Conservation (phyloP, 2,329 filamentous ascomycete species). For the Epichloe baconii region DNA sequence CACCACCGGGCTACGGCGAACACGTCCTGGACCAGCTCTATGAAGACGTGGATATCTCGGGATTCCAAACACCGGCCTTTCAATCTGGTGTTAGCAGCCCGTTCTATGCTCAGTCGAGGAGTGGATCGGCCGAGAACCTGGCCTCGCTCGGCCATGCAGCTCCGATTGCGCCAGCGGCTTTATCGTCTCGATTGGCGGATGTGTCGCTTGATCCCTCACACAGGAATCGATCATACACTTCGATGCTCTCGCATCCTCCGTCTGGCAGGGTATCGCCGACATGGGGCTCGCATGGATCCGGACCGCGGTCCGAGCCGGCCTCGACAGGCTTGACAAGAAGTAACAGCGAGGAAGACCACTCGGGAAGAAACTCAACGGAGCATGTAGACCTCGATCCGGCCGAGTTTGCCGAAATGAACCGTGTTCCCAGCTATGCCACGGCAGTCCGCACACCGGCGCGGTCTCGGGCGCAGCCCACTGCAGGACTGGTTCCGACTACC, state of each 20-base stretch:
- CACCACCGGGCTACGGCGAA: conserved; percentile 85
- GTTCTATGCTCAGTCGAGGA: conserved; percentile 56
- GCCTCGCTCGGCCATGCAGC: conserved; percentile 28
- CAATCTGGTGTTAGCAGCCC: conserved; percentile 72
- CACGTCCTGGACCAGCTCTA: conserved; percentile 86
- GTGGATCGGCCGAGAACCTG: conserved; percentile 73
- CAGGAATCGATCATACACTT: conserved; percentile 33
- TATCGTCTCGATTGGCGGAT: conserved; percentile 56
- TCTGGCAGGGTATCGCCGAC: conserved; percentile 32
- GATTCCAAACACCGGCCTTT: conserved; percentile 65
- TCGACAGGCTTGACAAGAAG: conserved; percentile 39
- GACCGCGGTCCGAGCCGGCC: conserved; percentile 27
- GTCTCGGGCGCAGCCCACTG: conserved; percentile 34
- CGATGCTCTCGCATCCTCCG: conserved; percentile 26
- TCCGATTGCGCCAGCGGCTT: conserved; percentile 33
- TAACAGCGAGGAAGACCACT: conserved; percentile 37
- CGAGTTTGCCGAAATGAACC: conserved; percentile 52
- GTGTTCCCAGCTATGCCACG: conserved; percentile 66
- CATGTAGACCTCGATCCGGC: conserved; percentile 43
- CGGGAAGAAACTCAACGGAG: conserved; percentile 41
- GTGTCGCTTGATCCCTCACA: conserved; percentile 41
- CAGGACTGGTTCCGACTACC: conserved; percentile 49
- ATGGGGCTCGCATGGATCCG: conserved; percentile 22
- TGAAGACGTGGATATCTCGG: conserved; percentile 67
- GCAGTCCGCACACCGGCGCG: conserved; percentile 54